Evolutionary conservation across 805 yeast species (phyloP).

Genomic region (Maudiozyma saulgeensis): DNA sequence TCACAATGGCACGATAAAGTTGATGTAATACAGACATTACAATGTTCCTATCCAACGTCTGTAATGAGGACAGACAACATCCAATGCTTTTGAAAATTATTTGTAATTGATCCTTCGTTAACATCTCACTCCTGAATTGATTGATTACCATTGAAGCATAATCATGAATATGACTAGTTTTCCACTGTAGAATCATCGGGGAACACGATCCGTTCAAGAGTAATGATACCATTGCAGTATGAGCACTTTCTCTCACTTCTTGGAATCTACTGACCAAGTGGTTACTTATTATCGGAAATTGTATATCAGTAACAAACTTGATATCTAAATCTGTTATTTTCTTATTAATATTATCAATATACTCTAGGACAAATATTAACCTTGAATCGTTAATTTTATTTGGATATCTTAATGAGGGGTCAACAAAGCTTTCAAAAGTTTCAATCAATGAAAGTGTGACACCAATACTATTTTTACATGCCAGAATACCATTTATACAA

Average conservation of each 20-base stretch:
- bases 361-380: constrained; percentile 17
- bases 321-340: constrained; percentile 1
- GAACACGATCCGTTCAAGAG: constrained; percentile 6
- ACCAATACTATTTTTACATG: not conserved
- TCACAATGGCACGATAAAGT: constrained; percentile 14
- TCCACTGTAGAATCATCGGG: constrained; percentile 11
- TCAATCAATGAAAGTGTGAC: not conserved
- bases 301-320: constrained; percentile 3
- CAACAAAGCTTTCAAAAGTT: constrained; percentile 8
- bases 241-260: constrained; percentile 19
- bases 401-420: constrained; percentile 3
- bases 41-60: constrained; percentile 10
- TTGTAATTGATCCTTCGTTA: constrained; percentile 16
- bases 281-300: constrained; percentile 8
- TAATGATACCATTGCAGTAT: constrained; percentile 15
- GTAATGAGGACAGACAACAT: constrained; percentile 7
- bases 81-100: constrained; percentile 13
- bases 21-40: constrained; percentile 13
- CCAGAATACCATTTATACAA: constrained; percentile 5
- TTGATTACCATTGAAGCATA: constrained; percentile 12
- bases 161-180: constrained; percentile 6
- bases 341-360: constrained; percentile 14
- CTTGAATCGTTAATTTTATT: constrained; percentile 17
- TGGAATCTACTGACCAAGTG: constrained; percentile 6
- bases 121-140: constrained; percentile 8